A percentile compares a stretch with the other conserved stretches of the same genome.
These are phyloP conservation scores for Arabis hirsuta DNA, from an alignment of 345 rosid species.

Conservation along the genomic window DNA sequence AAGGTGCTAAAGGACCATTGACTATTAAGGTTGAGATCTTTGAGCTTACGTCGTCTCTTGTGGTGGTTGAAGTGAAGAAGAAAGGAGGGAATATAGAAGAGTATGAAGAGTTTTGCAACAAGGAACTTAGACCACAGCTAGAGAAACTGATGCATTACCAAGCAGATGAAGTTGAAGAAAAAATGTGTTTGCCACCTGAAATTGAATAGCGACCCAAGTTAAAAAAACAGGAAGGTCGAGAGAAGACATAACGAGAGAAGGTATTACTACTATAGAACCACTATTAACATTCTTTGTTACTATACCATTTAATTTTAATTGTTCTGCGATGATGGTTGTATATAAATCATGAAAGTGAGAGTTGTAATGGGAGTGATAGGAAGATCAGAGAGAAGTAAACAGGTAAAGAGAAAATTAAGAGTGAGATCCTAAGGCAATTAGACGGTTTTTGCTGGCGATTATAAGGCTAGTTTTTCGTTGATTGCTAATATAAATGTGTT, in stretches of 20 bases:
- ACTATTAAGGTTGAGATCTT: constrained; percentile 67
- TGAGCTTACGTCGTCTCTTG: constrained; percentile 64
- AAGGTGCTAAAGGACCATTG: constrained; percentile 69
- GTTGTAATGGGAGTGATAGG: constrained; percentile 44
- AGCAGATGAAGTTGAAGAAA: constrained; percentile 44
- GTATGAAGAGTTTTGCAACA: constrained; percentile 80
- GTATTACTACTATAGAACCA: constrained; percentile 18
- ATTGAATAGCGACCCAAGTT: constrained; percentile 48
- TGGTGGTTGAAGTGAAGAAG: constrained; percentile 88
- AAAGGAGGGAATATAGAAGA: constrained; percentile 89
- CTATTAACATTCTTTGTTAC: constrained; percentile 36
- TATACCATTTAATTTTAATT: constrained; percentile 2
- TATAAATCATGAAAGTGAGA: constrained; percentile 35
- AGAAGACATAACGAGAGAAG: constrained; percentile 36
- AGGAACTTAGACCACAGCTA: constrained; percentile 75
- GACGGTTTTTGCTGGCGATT: constrained; percentile 45
- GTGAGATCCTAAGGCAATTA: constrained; percentile 30
- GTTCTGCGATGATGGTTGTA: constrained; percentile 23
- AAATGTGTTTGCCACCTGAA: constrained; percentile 59
- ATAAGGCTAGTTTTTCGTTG: constrained; percentile 38
- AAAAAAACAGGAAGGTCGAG: constrained; percentile 39
- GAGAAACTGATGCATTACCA: constrained; percentile 65
- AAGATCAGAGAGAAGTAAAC: constrained; percentile 31
- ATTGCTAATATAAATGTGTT: constrained; percentile 24
- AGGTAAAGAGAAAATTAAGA: neutral